phyloP scores from a whole-genome alignment of 768 basidiomycete species.

The Pleurotus eryngii region DNA sequence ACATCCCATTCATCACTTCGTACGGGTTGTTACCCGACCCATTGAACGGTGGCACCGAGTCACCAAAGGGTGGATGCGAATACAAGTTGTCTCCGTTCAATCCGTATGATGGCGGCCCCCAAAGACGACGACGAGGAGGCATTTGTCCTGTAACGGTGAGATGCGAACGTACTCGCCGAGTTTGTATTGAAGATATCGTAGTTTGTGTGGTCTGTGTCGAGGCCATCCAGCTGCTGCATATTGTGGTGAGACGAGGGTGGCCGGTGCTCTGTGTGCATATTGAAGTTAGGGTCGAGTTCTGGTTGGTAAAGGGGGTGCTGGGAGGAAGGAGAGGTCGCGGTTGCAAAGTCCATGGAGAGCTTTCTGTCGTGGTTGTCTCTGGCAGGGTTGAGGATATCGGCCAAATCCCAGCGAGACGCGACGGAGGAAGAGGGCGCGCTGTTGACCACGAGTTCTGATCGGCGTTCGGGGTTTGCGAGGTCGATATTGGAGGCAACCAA shows the following conservation, averaged over 20 bases:
- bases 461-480: constrained; percentile 51
- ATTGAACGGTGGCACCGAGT: constrained; percentile 57
- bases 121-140: constrained; percentile 72
- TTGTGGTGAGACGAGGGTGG: constrained; percentile 36
- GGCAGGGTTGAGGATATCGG: constrained; percentile 44
- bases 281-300: constrained; percentile 58
- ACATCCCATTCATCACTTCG: constrained; percentile 59
- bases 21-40: constrained; percentile 48
- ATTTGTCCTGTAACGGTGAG: constrained; percentile 67
- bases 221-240: constrained; percentile 44
- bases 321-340: constrained; percentile 18
- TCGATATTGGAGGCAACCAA: constrained; percentile 26
- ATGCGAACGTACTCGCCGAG: constrained; percentile 38
- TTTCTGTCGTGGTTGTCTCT: constrained; percentile 30
- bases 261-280: constrained; percentile 37
- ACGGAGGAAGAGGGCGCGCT: constrained; percentile 26
- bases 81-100: constrained; percentile 59
- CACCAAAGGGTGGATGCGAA: constrained; percentile 54
- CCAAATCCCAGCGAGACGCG: constrained; percentile 39
- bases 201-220: constrained; percentile 53
- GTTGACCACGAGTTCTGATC: constrained; percentile 48
- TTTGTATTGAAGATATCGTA: constrained; percentile 63
- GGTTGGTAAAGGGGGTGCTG: constrained; percentile 51
- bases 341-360: constrained; percentile 55
- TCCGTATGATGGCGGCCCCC: constrained; percentile 45